phyloP scores from a whole-genome alignment of 257 asterid species.

The Rhazya stricta region DNA sequence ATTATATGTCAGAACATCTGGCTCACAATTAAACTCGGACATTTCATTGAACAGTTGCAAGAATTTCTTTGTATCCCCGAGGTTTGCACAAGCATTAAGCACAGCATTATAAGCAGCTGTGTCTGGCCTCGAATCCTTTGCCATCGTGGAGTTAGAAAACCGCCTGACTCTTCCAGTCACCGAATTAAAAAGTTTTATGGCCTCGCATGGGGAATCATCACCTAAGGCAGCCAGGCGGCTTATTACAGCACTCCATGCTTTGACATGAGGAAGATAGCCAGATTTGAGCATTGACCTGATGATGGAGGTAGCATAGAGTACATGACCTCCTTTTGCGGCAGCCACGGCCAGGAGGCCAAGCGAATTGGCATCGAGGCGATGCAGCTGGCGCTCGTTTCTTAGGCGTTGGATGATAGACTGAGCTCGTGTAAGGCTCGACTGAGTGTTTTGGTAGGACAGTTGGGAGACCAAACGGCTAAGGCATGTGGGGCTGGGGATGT shows the following conservation, averaged over 20 bases:
- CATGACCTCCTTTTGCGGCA: conserved; percentile 82
- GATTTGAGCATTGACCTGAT: conserved; percentile 86
- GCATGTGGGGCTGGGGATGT: conserved; percentile 73
- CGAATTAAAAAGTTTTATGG: conserved; percentile 51
- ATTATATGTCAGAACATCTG: conserved; percentile 78
- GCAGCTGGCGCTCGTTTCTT: conserved; percentile 70
- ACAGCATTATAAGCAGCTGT: conserved; percentile 87
- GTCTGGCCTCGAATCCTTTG: conserved; percentile 66
- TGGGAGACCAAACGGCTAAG: conserved; percentile 89
- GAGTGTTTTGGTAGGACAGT: conserved; percentile 66
- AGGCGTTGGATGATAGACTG: conserved; percentile 80
- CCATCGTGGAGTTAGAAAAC: conserved; percentile 40
- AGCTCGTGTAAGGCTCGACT: conserved; percentile 56
- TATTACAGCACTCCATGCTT: conserved; percentile 92
- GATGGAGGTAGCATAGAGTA: conserved; percentile 75
- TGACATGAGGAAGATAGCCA: conserved; percentile 86
- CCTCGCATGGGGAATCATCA: conserved; percentile 79
- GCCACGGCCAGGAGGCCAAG: conserved; percentile 91
- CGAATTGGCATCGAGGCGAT: conserved; percentile 88
- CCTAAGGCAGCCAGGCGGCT: conserved; percentile 70
- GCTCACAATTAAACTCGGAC: conserved; percentile 60
- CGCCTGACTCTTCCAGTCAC: conserved; percentile 46
- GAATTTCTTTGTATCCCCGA: conserved; percentile 59
- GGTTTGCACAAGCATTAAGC: conserved; percentile 82
- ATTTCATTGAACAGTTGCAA: conserved; percentile 76